These are phyloP conservation scores for Fusarium xylarioides DNA, from an alignment of 2,329 filamentous ascomycete genomes.

Conservation along the genomic window DNA sequence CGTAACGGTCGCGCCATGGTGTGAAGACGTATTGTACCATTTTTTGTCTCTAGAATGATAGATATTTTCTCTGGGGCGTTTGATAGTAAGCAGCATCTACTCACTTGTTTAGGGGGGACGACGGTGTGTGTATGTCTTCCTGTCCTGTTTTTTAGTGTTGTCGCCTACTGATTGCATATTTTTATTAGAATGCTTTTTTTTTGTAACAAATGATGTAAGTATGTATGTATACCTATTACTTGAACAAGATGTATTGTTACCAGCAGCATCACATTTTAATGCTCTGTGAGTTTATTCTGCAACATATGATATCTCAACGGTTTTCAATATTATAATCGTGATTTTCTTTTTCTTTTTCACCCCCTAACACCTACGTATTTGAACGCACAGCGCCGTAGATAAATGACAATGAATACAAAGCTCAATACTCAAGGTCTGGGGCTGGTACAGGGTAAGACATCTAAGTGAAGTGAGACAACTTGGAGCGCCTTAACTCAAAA, in stretches of 20 bases:
- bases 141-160: not conserved
- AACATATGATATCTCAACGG: not conserved
- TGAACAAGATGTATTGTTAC: not conserved
- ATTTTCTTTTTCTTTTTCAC: not conserved
- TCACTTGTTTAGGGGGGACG: not conserved
- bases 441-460: not conserved
- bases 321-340: no score
- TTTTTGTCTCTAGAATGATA: not conserved
- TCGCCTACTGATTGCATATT: not conserved
- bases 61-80: not conserved
- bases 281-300: not conserved
- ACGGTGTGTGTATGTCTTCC: not conserved
- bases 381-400: not conserved
- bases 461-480: no score
- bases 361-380: not conserved
- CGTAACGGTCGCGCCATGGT: constrained; percentile 73
- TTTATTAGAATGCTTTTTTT: constrained; percentile 19
- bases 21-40: constrained; percentile 80
- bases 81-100: not conserved
- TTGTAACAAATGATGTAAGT: not conserved
- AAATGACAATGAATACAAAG: not conserved
- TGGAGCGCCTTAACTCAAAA: not conserved
- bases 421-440: not conserved
- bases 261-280: not conserved
- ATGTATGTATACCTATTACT: not conserved